Base-by-base conservation (phyloP, 495 filamentous ascomycete species). In the Annulohypoxylon bovei region DNA sequence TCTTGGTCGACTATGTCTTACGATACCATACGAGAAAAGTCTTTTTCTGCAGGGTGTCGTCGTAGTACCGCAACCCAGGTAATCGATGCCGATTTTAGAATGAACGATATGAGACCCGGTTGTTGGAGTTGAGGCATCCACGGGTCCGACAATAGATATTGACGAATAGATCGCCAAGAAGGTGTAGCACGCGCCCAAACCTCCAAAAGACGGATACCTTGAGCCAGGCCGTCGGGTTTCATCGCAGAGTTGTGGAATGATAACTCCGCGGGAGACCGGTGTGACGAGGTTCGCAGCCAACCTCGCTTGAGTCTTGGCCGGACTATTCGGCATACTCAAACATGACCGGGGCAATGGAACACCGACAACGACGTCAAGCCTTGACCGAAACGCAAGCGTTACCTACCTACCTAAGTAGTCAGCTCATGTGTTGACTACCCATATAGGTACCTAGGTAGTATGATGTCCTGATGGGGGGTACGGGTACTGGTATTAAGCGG, bases 141-240 rank as follows among this genome's bases (percentile, higher is more conserved):
- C 33, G 33, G 59, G n/a, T 18, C 33, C 37, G n/a, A 52, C 22
- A 33, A 32, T 30, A 53, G 42, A 67, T 27, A 47, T 40, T 39
- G 40, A 65, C 65, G 61, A 72, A 68, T 65, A 68, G 54, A 65
- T 65, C 16, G 46, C 25, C 47, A 35, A 65, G 39, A 56, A 30
- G 12, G 23, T 16, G 44, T 56, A 57, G 55, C 61, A 68, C 47
- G 61, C 55, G 70, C 28, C 40, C 56, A 63, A 18, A 55, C 49
- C 61, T n/a, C 55, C 59, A 59, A 37, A 47, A 25, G 14, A 67
- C 46, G 55, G 39, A 61, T 30, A 18, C 27, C 28, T 42, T 46
- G 55, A 68, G 60, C 70, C 65, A 72, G 49, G 39, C 60, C 32
- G 54, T 42, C 50, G 65, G 70, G 65, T 42, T 68, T 49, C 47